Evolutionary conservation across 2,329 filamentous ascomycete species (phyloP), one percentile per base, ranked within the genome.

Genomic region (Monilinia fructicola): DNA sequence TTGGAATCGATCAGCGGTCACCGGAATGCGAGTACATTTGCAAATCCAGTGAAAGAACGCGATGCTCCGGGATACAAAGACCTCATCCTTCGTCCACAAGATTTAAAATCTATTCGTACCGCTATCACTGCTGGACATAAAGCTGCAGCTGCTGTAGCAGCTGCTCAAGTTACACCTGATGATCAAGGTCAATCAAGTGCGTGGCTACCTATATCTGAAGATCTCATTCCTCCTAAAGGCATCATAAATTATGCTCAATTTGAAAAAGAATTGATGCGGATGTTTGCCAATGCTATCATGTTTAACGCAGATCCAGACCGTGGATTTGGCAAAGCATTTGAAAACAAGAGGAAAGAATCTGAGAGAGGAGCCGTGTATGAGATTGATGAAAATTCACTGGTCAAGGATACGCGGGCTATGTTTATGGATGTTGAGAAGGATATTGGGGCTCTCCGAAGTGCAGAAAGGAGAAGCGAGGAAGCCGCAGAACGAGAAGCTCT

Each of bases 221-320:
- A 97, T 67, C 82, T 97, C 35, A 83, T 94, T 2, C 92, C 94
- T 2, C 94, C 95, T 0, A 91, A 88, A 73, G 92, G 89, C 26
- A 97, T 98, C 73, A 91, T 98, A 78, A 98, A 98, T 78, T 93
- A 91, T 61, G 87, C 90, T 1, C 95, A 98, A 77, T 83, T 98
- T 21, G 94, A 98, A 78, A 92, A 93, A 71, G 94, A 98, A 77
- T 81, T 98, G 14, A 92, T 96, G 73, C 91, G 96, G 73, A 97
- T 98, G 91, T 97, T 98, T 77, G 92, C 93, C 71, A 98, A 98
- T 74, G 94, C 95, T 23, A 90, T 97, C 78, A 98, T 99, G 95
- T 99, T 97, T 81, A 98, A 98, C 73, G 88, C 91, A 0, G 92
- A 96, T 69, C 88, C 90, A 0, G 83, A 90, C 71, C 85, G 89